These are phyloP conservation scores for Eremochloa ophiuroides DNA, from an alignment of 176 grass and related monocot genomes.

Conservation along the genomic window DNA sequence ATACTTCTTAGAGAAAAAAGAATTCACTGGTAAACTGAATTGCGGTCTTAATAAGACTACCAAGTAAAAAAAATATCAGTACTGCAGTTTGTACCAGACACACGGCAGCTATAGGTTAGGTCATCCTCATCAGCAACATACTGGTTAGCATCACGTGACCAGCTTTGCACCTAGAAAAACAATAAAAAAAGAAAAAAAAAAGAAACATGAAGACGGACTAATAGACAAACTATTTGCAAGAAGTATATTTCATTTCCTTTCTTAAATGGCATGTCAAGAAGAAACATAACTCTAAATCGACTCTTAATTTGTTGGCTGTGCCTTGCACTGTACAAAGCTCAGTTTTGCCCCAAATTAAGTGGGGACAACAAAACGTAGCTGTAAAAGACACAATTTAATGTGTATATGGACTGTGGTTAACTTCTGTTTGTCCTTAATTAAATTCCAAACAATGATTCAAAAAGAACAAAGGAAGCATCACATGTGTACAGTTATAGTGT, in stretches of 20 bases:
- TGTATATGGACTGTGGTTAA: background rate
- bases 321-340: background rate
- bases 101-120: conserved; percentile 86
- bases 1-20: background rate
- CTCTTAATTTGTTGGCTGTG: background rate
- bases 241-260: background rate
- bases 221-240: background rate
- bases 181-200: conserved; percentile 6
- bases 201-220: background rate
- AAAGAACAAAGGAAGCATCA: background rate
- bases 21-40: background rate
- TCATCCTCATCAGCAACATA: conserved; percentile 98
- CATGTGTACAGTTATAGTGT: background rate
- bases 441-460: background rate
- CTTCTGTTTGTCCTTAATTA: background rate
- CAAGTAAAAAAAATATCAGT: conserved; percentile 5
- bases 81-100: conserved; percentile 63
- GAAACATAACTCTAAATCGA: background rate
- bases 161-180: conserved; percentile 68
- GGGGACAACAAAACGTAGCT: background rate
- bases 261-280: background rate
- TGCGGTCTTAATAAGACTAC: background rate
- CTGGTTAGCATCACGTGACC: conserved; percentile 89
- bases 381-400: background rate
- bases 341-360: background rate